phyloP scores from a whole-genome alignment of 2,329 filamentous ascomycete species.

The Claviceps sp. region DNA sequence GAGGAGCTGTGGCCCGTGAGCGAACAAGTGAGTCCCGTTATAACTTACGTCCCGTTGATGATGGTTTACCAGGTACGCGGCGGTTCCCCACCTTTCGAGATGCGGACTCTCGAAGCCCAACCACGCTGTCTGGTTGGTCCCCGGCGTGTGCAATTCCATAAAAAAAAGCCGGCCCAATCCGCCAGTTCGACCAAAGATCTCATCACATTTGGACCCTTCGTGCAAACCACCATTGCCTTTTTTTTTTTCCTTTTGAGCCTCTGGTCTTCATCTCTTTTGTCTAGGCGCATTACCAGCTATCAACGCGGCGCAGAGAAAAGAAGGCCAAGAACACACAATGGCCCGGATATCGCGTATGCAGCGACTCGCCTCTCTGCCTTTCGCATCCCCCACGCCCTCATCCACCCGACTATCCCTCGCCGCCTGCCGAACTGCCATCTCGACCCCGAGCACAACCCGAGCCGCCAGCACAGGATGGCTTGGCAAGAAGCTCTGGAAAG shows the following conservation, averaged over 20 bases:
- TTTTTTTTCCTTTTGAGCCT: not conserved
- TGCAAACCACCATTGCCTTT: not conserved
- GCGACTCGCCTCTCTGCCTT: slow-evolving; percentile 19
- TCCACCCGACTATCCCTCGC: slow-evolving; percentile 15
- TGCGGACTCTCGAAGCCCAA: not conserved
- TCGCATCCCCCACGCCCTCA: slow-evolving; percentile 11
- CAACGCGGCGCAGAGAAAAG: not conserved
- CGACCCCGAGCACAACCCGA: slow-evolving; percentile 20
- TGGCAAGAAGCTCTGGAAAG: slow-evolving; percentile 27
- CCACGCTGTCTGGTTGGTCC: slow-evolving; percentile 13
- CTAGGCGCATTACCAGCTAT: not conserved
- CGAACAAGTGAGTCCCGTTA: too few species aligned
- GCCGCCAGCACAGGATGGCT: slow-evolving; percentile 24
- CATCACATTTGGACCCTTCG: not conserved
- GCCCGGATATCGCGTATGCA: slow-evolving; percentile 27
- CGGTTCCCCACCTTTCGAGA: not conserved
- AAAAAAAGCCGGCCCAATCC: slow-evolving; percentile 7
- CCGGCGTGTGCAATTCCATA: not conserved
- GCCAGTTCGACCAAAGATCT: not conserved
- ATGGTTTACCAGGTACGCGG: not conserved
- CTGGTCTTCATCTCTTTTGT: not conserved
- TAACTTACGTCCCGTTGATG: too few species aligned
- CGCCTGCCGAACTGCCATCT: slow-evolving; percentile 17
- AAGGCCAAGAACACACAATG: slow-evolving; percentile 16
- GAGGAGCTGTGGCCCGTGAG: not conserved